Evolutionary conservation across 108 stramenopile genomes (phyloP).

Genomic region (Nitzschia sp.): DNA sequence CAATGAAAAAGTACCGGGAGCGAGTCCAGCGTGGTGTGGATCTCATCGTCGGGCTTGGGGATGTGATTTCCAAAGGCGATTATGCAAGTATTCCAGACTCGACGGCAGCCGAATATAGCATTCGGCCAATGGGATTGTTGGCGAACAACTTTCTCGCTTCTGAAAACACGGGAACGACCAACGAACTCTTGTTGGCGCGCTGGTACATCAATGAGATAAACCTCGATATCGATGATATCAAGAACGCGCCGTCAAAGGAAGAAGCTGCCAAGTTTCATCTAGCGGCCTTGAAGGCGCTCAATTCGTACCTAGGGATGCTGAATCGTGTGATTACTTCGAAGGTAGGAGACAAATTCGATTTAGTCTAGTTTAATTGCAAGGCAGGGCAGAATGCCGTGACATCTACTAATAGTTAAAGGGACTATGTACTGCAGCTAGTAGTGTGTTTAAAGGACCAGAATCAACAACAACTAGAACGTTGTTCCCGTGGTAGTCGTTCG

Average conservation of each 20-base stretch:
- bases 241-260: constrained; percentile 45
- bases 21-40: constrained; percentile 48
- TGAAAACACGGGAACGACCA: constrained; percentile 80
- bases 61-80: constrained; percentile 17
- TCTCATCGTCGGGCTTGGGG: constrained; percentile 28
- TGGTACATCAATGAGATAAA: constrained; percentile 86
- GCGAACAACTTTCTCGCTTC: constrained; percentile 76
- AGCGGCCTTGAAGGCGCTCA: constrained; percentile 53
- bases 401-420: no score
- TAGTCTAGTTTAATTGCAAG: background rate
- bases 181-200: constrained; percentile 75
- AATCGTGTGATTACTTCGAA: constrained; percentile 76
- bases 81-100: constrained; percentile 39
- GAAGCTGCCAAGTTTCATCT: constrained; percentile 41
- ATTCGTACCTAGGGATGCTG: constrained; percentile 67
- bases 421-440: no score
- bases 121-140: constrained; percentile 77
- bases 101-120: constrained; percentile 50
- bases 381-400: no score
- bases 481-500: no score
- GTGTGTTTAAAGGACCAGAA: no score
- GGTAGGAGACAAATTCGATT: constrained; percentile 72
- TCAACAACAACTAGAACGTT: no score
- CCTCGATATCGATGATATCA: constrained; percentile 65
- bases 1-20: constrained; percentile 67